Base-by-base conservation (phyloP, 129 eudicot species). In the carrot (Daucus carota) region DNA sequence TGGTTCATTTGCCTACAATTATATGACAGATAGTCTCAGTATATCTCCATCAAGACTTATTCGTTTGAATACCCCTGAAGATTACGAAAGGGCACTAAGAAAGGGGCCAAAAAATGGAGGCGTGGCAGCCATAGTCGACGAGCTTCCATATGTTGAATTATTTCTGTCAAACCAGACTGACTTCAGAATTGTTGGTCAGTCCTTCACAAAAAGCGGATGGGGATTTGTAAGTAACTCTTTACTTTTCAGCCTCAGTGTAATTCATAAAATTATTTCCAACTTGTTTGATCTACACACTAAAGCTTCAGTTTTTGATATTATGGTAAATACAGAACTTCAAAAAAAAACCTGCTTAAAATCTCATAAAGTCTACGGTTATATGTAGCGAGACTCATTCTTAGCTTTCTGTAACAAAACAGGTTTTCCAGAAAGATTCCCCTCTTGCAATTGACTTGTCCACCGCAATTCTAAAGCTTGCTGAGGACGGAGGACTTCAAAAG, bases 161-260 rank as follows among this genome's bases (percentile, higher is more conserved):
- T 91, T 91, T 76, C 83, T 91, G 24, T 77, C 82, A 29, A 81
- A 75, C 1, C 54, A 62, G 22, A 20, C 76, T 48, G 85, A 78
- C 73, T 88, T 79, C 63, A 81, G 77, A 46, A 78, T 84, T 18
- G 85, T 91, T 34, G 97, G 97, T 52, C 91, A 78, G 46, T 79
- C 87, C 15, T 91, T 91, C 84, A 88, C 94, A 20, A 91, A 85
- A 78, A 86, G 92, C 36, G 97, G 94, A 43, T 91, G 97, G 97
- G 97, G 92, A 65, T 91, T 91, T 76, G 94, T 91, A 84, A 91
- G 97, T 85, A 75, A 28, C 74, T 71, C 76, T 38, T 38, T 40
- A 36, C 4, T 3, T 73, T 14, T n/a, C n/a, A 54, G 31, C 63
- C n/a, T 54, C 63, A n/a, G 6, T n/a, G n/a, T 57, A 24, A 10